phyloP scores from a whole-genome alignment of 768 basidiomycete genomes.

The Cystobasidium ongulense region DNA sequence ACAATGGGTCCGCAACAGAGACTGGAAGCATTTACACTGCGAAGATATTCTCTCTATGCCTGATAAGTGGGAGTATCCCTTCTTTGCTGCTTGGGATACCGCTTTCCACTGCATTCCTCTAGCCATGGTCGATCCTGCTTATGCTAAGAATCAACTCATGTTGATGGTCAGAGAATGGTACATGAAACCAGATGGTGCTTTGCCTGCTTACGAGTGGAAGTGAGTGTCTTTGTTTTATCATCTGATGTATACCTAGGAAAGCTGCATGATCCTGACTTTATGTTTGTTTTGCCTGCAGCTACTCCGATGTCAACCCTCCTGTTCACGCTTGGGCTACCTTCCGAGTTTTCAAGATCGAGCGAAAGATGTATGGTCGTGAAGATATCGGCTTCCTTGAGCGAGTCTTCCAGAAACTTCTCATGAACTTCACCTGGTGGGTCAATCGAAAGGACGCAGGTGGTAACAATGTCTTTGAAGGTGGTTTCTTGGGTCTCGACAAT shows the following conservation, averaged over 20 bases:
- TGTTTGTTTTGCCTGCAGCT: conserved; percentile 93
- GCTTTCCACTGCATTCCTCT: conserved; percentile 99
- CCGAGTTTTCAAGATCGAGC: conserved; percentile 97
- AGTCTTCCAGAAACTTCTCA: conserved; percentile 91
- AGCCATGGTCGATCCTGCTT: conserved; percentile 85
- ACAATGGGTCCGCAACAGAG: conserved; percentile 72
- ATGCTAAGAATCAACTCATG: conserved; percentile 96
- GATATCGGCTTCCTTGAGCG: conserved; percentile 89
- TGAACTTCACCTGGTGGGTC: conserved; percentile 89
- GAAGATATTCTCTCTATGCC: conserved; percentile 98
- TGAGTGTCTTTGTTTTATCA: conserved; percentile 43
- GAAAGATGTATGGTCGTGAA: conserved; percentile 83
- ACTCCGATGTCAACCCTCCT: conserved; percentile 84
- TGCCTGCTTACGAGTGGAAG: conserved; percentile 99
- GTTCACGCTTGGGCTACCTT: conserved; percentile 99
- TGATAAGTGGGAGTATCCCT: conserved; percentile 99
- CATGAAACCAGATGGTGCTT: conserved; percentile 91
- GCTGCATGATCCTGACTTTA: not conserved
- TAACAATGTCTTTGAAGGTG: conserved; percentile 95
- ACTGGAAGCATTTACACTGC: conserved; percentile 92
- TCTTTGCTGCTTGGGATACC: conserved; percentile 69
- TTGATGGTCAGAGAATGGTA: conserved; percentile 97
- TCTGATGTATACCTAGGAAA: not conserved
- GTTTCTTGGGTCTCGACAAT: conserved; percentile 95
- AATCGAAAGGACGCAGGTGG: conserved; percentile 89